Base-by-base conservation (phyloP, 306 rosid species). In the Medicago ruthenica region DNA sequence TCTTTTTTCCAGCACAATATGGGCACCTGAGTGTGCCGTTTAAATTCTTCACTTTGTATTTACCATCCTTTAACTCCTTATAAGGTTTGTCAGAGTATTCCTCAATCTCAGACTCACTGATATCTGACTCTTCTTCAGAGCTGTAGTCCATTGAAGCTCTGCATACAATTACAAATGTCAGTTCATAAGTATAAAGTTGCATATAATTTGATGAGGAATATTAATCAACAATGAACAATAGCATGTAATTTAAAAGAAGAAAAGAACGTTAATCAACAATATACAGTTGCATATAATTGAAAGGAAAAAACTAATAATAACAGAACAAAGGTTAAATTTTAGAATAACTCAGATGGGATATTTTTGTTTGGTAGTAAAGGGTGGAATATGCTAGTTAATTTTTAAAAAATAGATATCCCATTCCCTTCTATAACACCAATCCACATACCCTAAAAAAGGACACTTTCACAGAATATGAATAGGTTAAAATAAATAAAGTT, bases 1-100 rank as follows among this genome's bases (percentile, higher is more conserved):
- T 95, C 88, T 95, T 92, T 87, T 95, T 95, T 60, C 98, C 98
- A 60, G 92, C 88, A 83, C 99, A 95, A 70, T 89, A 95, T 18
- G 99, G 99, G 48, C 97, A 95, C 77, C 97, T 84, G 17, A 95
- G 96, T 53, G 87, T 83, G 58, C 99, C 99, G 79, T 88, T 89
- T n/a, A 73, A 70, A 67, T 74, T 65, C 76, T 85, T 90, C 41
- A 95, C 97, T 81, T 86, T 87, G 81, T 81, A 85, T 50, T 61
- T 89, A 11, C 96, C 97, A 8, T 74, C 66, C 81, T 67, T 80
- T 69, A 95, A 68, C 71, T 83, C 87, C 71, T 84, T 91, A 50
- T 90, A 92, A 0, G 99, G 99, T 71, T 92, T 92, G 62, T 95
- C 97, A 0, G 77, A 71, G 34, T 89, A 84, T 17, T 95, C 99